phyloP scores from a whole-genome alignment of 805 yeast species.

The Candida glaebosa region DNA sequence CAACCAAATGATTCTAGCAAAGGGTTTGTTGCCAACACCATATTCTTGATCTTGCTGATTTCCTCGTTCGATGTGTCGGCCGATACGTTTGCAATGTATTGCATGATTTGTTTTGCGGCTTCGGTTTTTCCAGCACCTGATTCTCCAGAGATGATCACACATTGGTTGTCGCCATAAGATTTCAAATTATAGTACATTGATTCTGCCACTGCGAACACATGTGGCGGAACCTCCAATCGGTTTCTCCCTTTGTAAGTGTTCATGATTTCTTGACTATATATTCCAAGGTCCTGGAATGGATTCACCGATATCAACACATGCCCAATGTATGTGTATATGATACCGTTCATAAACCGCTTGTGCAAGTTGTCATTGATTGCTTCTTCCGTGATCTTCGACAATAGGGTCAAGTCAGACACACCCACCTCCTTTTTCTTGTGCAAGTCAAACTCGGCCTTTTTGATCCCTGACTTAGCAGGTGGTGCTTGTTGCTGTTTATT shows the following conservation, averaged over 20 bases:
- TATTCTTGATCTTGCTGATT: conserved; percentile 86
- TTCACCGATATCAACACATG: conserved; percentile 94
- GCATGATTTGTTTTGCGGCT: conserved; percentile 98
- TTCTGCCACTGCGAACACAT: conserved; percentile 97
- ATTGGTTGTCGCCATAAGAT: conserved; percentile 90
- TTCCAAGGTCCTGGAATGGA: conserved; percentile 95
- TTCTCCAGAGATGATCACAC: conserved; percentile 96
- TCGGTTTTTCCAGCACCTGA: conserved; percentile 98
- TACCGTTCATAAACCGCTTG: conserved; percentile 83
- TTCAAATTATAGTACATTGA: conserved; percentile 94
- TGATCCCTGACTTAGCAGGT: conserved; percentile 54
- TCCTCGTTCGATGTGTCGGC: conserved; percentile 56
- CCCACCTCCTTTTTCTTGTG: conserved; percentile 96
- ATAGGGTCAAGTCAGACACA: conserved; percentile 86
- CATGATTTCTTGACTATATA: conserved; percentile 77
- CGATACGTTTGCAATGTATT: conserved; percentile 87
- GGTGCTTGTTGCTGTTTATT: conserved; percentile 49
- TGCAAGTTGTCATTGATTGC: conserved; percentile 88
- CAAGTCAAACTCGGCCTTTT: conserved; percentile 88
- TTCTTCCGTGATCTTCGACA: conserved; percentile 86
- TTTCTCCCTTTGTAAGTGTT: conserved; percentile 84
- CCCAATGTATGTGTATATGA: conserved; percentile 90
- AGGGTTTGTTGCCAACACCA: conserved; percentile 97
- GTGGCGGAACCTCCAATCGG: conserved; percentile 95
- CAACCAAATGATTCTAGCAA: conserved; percentile 88